phyloP scores from a whole-genome alignment of 2,329 filamentous ascomycete species.

The Colletotrichum tamarilloi region DNA sequence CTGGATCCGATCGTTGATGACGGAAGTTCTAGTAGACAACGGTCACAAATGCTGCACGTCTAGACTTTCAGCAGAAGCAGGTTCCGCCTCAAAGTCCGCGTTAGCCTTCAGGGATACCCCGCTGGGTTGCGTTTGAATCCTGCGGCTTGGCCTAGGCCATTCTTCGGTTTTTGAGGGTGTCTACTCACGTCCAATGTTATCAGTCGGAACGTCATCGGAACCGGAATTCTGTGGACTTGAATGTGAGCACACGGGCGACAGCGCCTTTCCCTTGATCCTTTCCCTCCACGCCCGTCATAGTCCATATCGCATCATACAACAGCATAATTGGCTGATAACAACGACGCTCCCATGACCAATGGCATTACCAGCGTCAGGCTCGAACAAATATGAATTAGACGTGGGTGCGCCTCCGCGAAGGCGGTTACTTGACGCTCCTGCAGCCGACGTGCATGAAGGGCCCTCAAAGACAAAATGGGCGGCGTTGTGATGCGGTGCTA shows the following conservation, averaged over 20 bases:
- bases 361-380: not conserved
- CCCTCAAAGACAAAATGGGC: slow-evolving; percentile 3
- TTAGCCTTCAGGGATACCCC: slow-evolving; percentile 4
- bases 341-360: slow-evolving; percentile 10
- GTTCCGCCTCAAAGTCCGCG: slow-evolving; percentile 21
- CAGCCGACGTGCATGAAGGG: slow-evolving; percentile 25
- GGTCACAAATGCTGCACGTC: slow-evolving; percentile 19
- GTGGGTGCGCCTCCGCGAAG: not conserved
- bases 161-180: slow-evolving; percentile 7
- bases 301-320: slow-evolving; percentile 1
- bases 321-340: slow-evolving; percentile 7
- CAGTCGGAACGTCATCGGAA: not conserved
- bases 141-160: slow-evolving; percentile 6
- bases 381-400: not conserved
- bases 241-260: not conserved
- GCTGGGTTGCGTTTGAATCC: slow-evolving; percentile 17
- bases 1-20: slow-evolving; percentile 13
- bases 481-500: slow-evolving; percentile 7
- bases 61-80: slow-evolving; percentile 27
- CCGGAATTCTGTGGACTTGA: not conserved
- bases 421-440: slow-evolving; percentile 8
- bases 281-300: slow-evolving; percentile 1
- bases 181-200: not conserved
- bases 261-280: slow-evolving; percentile 14
- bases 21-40: not conserved